phyloP scores from a whole-genome alignment of 108 stramenopile genomes.

The Pseudonitzschia multiseries region DNA sequence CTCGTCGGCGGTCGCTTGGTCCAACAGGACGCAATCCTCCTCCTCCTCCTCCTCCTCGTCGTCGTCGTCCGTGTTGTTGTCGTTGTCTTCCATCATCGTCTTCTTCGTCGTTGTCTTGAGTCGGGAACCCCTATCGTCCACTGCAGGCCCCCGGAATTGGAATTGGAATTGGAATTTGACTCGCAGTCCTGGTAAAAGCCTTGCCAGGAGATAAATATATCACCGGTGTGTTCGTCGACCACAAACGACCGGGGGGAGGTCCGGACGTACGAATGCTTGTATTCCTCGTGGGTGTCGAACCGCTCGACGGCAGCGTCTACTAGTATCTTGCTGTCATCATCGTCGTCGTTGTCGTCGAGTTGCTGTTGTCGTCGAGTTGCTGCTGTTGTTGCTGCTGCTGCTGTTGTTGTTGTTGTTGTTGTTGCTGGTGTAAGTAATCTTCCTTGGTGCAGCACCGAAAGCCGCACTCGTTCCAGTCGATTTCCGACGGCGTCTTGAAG shows the following conservation, averaged over 20 bases:
- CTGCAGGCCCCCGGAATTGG: not conserved
- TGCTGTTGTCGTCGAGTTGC: too few relatives aligned
- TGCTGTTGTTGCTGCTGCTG: too few relatives aligned
- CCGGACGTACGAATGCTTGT: conserved; percentile 4
- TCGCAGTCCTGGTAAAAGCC: conserved; percentile 26
- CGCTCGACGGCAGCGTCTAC: not conserved
- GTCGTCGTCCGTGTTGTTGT: not conserved
- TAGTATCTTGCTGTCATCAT: too few relatives aligned
- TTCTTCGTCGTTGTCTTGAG: too few relatives aligned
- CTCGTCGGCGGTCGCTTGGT: not conserved
- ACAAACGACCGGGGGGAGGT: not conserved
- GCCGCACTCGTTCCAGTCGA: conserved; percentile 14
- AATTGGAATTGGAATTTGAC: too few relatives aligned
- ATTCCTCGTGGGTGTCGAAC: not conserved
- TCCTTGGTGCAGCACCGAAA: not conserved
- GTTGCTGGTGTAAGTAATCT: too few relatives aligned
- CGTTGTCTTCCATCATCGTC: too few relatives aligned
- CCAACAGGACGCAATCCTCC: not conserved
- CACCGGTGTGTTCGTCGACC: conserved; percentile 14
- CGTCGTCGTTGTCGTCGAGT: too few relatives aligned
- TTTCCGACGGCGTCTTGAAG: not conserved
- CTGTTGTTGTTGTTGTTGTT: too few relatives aligned
- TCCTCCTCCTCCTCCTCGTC: not conserved
- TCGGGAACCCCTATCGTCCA: conserved; percentile 26
- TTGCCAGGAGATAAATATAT: conserved; percentile 21